phyloP scores from a whole-genome alignment of 768 basidiomycete genomes.

The Leccinum broughii region DNA sequence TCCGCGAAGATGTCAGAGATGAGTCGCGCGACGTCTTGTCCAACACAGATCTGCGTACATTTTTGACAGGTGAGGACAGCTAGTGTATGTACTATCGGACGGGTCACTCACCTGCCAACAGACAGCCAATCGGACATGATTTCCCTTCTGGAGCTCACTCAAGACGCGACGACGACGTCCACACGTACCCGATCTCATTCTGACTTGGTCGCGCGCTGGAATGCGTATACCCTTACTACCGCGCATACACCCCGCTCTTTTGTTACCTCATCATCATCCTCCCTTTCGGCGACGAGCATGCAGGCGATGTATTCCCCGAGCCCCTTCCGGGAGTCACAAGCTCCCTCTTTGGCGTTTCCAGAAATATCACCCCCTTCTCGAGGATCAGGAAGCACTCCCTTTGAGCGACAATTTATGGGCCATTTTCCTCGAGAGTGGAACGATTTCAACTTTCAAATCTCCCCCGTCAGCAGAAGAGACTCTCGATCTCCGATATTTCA shows the following conservation, averaged over 20 bases:
- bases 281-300: conserved; percentile 5
- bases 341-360: conserved; percentile 20
- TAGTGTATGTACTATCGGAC: background rate
- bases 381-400: conserved; percentile 28
- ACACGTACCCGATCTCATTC: conserved; percentile 7
- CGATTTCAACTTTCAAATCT: conserved; percentile 16
- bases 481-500: background rate
- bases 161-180: conserved; percentile 5
- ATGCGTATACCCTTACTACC: background rate
- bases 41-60: conserved; percentile 3
- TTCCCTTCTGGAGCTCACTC: background rate
- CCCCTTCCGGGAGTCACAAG: conserved; percentile 23
- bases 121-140: too few species aligned
- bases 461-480: conserved; percentile 24
- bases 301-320: conserved; percentile 30
- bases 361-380: conserved; percentile 31
- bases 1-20: conserved; percentile 14
- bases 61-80: conserved; percentile 20
- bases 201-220: background rate
- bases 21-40: background rate
- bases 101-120: background rate
- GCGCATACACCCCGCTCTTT: conserved; percentile 12
- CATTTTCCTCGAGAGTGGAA: conserved; percentile 23
- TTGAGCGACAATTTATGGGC: conserved; percentile 30
- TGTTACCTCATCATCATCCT: conserved; percentile 16